Base-by-base conservation (phyloP, 805 yeast genomes). In the Cyberlindnera nakhonratchasimensis region DNA sequence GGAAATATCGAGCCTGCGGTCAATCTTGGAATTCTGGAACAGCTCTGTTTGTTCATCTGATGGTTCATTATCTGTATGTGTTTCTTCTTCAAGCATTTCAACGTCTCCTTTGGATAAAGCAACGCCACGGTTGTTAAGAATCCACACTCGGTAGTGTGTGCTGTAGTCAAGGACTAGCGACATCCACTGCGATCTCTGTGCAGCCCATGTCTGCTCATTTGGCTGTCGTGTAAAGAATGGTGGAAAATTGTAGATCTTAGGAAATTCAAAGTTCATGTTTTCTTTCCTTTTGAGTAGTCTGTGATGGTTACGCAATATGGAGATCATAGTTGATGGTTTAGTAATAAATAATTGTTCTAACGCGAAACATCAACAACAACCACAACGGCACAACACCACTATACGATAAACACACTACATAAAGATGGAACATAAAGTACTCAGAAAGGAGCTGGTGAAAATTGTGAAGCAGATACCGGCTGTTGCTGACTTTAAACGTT, bases 211-310 rank as follows among this genome's bases (percentile, higher is more conserved):
- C 10, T 85, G 78, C 28, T 80, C 74, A 54, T 91, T 90, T 18
- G 93, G 89, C 64, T 91, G 99, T 47, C 79, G 73, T 8, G 98
- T 93, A 66, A 80, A 91, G 52, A 91, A 78, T 0, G 99, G 99
- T 6, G 97, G 97, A 62, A 89, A 91, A 29, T 77, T 69, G 42
- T 51, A 45, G 28, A 47, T 45, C 26, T 42, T 42, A 3, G 55
- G 52, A 34, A 39, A 47, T 26, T 29, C 35, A 35, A 46, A 52
- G 17, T 31, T n/a, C 49, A 40, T 48, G 6, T 29, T 29, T 21
- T 8, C 21, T 8, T 8, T 9, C 21, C n/a, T 20, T 12, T 5
- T 8, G 11, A 19, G 17, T n/a, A n/a, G n/a, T n/a, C n/a, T n/a
- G n/a, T n/a, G n/a, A n/a, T n/a, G n/a, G n/a, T n/a, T n/a, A n/a